Base-by-base conservation (phyloP, 2,329 filamentous ascomycete genomes). In the Curvularia sp. region DNA sequence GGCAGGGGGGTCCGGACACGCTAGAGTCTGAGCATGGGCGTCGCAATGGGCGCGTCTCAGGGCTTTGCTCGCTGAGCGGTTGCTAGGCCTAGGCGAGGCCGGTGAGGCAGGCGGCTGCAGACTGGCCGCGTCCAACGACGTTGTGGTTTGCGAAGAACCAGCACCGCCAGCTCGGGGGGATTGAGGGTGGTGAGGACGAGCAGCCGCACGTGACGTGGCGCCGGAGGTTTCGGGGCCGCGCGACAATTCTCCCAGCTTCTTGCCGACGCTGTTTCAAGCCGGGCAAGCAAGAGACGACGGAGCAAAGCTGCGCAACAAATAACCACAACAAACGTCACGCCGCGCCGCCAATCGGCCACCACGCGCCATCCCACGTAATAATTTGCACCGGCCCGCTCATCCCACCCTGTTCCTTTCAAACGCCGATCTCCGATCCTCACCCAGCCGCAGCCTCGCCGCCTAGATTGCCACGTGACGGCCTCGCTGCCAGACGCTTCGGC, bases 301-400 rank as follows among this genome's bases (percentile, higher is more conserved):
- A 3, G 30, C 28, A 20, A 48, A 31, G 53, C 49, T 52, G 59
- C 61, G 62, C 67, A 67, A 67, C 66, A 64, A 61, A 61, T 70
- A 58, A 53, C 47, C 47, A 28, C 47, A 43, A 43, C 57, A 42
- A 30, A n/a, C 51, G 33, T 15, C 48, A 51, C 57, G 57, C n/a
- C 28, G 15, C 56, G 46, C 35, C 15, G 15, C 15, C 35, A 15
- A 38, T 38, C 35, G 35, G 35, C 35, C 35, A 51, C 58, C 49
- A 53, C 49, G 55, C 61, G 57, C 61, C 62, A 64, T 41, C 58
- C 53, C 57, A 53, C 58, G 63, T 55, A 64, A 59, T 59, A 59
- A 56, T 55, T 44, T 63, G 41, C 58, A 57, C 63, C 68, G 68
- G 68, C 66, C 68, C 68, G 68, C 64, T 55, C 58, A 66, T 61